Percentiles rank a stretch among this genome's conserved stretches.
Conservation (phyloP, 441 rosid genomes). For the Syzygium malaccense region DNA sequence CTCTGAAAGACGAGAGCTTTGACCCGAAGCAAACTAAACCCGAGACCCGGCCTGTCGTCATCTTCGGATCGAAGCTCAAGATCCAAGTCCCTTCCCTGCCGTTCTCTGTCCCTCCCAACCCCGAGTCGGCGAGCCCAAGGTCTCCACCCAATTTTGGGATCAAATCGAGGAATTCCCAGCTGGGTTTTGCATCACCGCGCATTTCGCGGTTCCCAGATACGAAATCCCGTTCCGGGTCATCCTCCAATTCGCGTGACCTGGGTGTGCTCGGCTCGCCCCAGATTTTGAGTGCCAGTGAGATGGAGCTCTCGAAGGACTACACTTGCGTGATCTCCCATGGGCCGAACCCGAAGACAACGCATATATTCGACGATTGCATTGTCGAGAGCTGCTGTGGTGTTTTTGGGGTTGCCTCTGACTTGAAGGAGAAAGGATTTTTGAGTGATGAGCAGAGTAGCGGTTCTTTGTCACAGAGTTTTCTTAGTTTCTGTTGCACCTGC, state of each 20-base stretch:
- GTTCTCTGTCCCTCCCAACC: background rate
- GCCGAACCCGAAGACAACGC: slow-evolving; percentile 11
- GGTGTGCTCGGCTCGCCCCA: background rate
- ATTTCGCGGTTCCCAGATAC: background rate
- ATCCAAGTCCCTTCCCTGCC: slow-evolving; percentile 9
- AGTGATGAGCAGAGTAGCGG: background rate
- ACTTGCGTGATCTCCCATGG: slow-evolving; percentile 10
- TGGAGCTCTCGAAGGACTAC: slow-evolving; percentile 12
- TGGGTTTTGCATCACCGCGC: background rate
- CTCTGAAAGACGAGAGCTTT: background rate
- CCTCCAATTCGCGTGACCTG: background rate
- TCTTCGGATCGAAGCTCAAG: slow-evolving; percentile 2
- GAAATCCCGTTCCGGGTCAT: background rate
- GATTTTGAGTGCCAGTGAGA: background rate
- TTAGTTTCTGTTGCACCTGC: slow-evolving; percentile 8
- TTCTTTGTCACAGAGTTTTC: background rate
- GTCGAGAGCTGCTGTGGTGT: background rate
- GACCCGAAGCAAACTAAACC: background rate
- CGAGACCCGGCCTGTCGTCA: background rate
- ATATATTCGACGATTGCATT: slow-evolving; percentile 11
- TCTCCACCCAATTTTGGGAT: background rate
- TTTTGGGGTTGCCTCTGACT: background rate
- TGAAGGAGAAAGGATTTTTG: background rate
- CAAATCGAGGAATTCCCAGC: background rate
- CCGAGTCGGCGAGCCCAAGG: background rate